Evolutionary conservation across 768 basidiomycete species (phyloP).

Genomic region (Cubamyces lactineus): DNA sequence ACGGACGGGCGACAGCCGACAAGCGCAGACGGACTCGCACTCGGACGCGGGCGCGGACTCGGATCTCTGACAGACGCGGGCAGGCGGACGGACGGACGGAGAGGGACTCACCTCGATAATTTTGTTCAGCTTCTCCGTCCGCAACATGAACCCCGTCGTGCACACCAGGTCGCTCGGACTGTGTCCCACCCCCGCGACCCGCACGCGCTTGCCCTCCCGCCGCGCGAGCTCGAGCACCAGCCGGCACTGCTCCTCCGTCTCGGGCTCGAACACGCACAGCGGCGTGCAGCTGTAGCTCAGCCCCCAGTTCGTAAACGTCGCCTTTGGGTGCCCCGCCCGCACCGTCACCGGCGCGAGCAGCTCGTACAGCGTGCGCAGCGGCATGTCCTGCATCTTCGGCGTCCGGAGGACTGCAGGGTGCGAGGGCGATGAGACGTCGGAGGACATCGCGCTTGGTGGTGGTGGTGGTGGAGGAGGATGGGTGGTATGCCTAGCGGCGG

Average conservation of each 20-base stretch:
- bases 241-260: slow-evolving; percentile 66
- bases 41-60: slow-evolving; percentile 12
- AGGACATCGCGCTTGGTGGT: slow-evolving; percentile 21
- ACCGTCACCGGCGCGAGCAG: slow-evolving; percentile 61
- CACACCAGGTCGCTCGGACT: slow-evolving; percentile 94
- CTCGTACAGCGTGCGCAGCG: slow-evolving; percentile 52
- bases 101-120: slow-evolving; percentile 70
- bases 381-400: slow-evolving; percentile 40
- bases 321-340: slow-evolving; percentile 40
- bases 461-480: slow-evolving; percentile 12
- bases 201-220: slow-evolving; percentile 67
- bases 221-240: slow-evolving; percentile 81
- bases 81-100: slow-evolving; percentile 20
- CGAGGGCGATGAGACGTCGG: slow-evolving; percentile 32
- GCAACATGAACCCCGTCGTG: slow-evolving; percentile 84
- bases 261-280: slow-evolving; percentile 74
- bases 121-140: slow-evolving; percentile 71
- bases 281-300: slow-evolving; percentile 74
- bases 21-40: neutral
- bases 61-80: no score
- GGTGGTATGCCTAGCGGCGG: no score
- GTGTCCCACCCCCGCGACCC: slow-evolving; percentile 90
- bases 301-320: slow-evolving; percentile 86
- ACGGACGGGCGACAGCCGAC: no score
- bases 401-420: slow-evolving; percentile 35